Conservation (phyloP, 2,329 filamentous ascomycete species). For the Aspergillus ochraceus region DNA sequence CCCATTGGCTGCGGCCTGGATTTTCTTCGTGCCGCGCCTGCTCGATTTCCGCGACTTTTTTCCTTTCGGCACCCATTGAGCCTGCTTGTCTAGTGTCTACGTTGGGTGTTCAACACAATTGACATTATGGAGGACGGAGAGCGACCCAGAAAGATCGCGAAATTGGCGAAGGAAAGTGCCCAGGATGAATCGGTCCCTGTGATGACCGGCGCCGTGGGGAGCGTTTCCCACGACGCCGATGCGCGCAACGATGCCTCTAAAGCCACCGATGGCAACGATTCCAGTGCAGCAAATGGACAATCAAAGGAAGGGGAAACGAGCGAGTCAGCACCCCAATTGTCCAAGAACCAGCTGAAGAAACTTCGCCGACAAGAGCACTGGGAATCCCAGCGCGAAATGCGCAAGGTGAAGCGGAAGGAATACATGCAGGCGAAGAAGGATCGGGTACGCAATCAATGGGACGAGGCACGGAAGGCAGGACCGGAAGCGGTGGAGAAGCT, state of each 20-base stretch:
- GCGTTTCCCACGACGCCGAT: constrained; percentile 8
- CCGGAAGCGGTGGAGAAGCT: constrained; percentile 26
- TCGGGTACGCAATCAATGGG: constrained; percentile 44
- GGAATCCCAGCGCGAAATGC: constrained; percentile 67
- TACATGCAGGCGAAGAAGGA: constrained; percentile 55
- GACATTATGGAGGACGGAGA: constrained; percentile 55
- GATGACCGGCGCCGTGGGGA: constrained; percentile 31
- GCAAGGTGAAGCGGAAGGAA: constrained; percentile 60
- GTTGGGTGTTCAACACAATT: background rate
- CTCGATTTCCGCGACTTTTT: background rate
- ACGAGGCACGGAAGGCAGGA: constrained; percentile 34
- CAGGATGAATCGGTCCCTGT: constrained; percentile 26
- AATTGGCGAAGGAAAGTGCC: constrained; percentile 45
- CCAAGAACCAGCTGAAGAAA: constrained; percentile 86
- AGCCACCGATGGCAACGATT: constrained; percentile 7
- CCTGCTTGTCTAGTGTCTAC: background rate
- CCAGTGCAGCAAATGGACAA: background rate
- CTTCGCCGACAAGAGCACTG: constrained; percentile 69
- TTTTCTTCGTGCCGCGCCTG: background rate
- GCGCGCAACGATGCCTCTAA: background rate
- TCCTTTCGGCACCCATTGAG: background rate
- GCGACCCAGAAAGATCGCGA: constrained; percentile 56
- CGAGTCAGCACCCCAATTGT: constrained; percentile 50
- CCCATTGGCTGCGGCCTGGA: constrained; percentile 28
- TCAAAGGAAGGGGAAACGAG: constrained; percentile 2